Evolutionary conservation across 768 basidiomycete species (phyloP).

Genomic region (Leccinum ochraceum): DNA sequence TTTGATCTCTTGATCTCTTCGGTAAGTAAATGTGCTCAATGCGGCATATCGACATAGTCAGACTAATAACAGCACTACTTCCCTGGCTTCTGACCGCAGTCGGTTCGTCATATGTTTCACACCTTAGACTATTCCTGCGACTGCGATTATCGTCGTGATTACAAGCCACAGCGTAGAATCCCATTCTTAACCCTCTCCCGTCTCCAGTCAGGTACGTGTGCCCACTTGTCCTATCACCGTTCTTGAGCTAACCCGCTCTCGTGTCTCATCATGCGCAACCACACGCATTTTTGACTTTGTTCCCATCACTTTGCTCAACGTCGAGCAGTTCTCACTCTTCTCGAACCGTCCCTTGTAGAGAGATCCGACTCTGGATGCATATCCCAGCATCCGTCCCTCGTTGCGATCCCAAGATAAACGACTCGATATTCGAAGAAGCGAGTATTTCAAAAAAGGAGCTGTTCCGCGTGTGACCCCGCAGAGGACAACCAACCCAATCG

Average conservation of each 20-base stretch:
- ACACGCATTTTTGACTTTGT: not conserved
- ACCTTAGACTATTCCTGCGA: slow-evolving; percentile 14
- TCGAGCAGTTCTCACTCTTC: not conserved
- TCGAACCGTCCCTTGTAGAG: not conserved
- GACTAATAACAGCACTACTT: too few relatives aligned
- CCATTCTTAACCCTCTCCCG: not conserved
- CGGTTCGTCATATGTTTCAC: slow-evolving; percentile 9
- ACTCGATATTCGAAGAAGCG: not conserved
- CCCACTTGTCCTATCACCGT: not conserved
- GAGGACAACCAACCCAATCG: not conserved
- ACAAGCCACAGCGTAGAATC: slow-evolving; percentile 10
- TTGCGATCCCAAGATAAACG: not conserved
- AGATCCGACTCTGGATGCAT: not conserved
- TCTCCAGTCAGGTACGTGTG: not conserved
- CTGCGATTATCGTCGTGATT: slow-evolving; percentile 17
- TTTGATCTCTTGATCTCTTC: too few relatives aligned
- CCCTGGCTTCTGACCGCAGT: slow-evolving; percentile 10
- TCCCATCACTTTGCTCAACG: not conserved
- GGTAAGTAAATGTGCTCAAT: too few relatives aligned
- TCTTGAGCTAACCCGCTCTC: not conserved
- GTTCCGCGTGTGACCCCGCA: not conserved
- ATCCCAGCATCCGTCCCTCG: not conserved
- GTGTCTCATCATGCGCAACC: not conserved
- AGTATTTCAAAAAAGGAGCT: not conserved
- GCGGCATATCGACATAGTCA: too few relatives aligned